Evolutionary conservation across 352 stramenopile species (phyloP).

Genomic region (Thraustotheca clavata): DNA sequence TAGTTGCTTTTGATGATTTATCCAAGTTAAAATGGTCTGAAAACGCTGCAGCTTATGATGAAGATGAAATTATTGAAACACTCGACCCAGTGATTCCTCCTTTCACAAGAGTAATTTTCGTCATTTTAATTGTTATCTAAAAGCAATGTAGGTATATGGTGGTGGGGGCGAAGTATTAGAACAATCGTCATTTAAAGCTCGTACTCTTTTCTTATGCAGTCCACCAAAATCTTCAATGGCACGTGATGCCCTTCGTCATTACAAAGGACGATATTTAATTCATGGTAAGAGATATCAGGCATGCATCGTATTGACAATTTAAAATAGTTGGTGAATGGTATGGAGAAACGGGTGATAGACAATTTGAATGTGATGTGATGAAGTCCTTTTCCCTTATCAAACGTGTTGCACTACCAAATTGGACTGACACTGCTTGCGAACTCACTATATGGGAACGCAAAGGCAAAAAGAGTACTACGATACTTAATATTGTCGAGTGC

Average conservation of each 20-base stretch:
- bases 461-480: conserved; percentile 19
- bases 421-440: conserved; percentile 66
- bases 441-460: conserved; percentile 65
- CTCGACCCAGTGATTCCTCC: conserved; percentile 31
- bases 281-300: conserved; percentile 25
- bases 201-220: conserved; percentile 62
- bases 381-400: conserved; percentile 41
- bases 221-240: conserved; percentile 60
- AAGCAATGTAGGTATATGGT: conserved; percentile 40
- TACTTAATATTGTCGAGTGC: conserved; percentile 7
- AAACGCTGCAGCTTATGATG: conserved; percentile 15
- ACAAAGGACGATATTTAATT: conserved; percentile 53
- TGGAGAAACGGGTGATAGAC: conserved; percentile 54
- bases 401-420: conserved; percentile 60
- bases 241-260: conserved; percentile 39
- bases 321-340: conserved; percentile 65
- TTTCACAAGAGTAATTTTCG: too few species aligned
- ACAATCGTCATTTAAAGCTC: conserved; percentile 28
- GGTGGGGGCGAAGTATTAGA: conserved; percentile 49
- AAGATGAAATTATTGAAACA: conserved; percentile 1
- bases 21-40: conserved; percentile 18
- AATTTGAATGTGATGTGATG: conserved; percentile 56
- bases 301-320: not conserved
- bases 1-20: conserved; percentile 20
- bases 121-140: too few species aligned